Conservation (phyloP, 208 protist genomes). For the Leishmania guyanensis region DNA sequence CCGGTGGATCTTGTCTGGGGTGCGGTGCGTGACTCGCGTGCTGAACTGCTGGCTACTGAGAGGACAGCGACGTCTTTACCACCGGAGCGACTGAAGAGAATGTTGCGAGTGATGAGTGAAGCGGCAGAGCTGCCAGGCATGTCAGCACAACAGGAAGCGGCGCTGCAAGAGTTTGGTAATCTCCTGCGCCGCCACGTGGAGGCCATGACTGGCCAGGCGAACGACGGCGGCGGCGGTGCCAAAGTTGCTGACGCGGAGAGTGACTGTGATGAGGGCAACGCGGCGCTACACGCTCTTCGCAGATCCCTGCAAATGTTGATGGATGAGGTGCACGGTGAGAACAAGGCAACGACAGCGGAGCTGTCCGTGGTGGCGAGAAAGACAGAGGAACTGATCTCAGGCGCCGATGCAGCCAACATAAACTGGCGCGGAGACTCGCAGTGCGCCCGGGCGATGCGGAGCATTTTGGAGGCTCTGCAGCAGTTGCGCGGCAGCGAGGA, state of each 20-base stretch:
- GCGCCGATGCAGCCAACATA: conserved; percentile 19
- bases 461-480: conserved; percentile 20
- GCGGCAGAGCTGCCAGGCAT: conserved; percentile 6
- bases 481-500: neutral
- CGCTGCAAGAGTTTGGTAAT: conserved; percentile 16
- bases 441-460: conserved; percentile 7
- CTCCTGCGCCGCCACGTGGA: conserved; percentile 13
- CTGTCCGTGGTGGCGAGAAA: conserved; percentile 20
- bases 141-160: conserved; percentile 7
- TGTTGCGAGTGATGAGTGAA: conserved; percentile 15
- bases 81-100: conserved; percentile 31
- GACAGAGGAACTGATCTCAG: conserved; percentile 26
- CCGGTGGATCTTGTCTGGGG: conserved; percentile 15
- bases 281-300: conserved; percentile 19
- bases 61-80: conserved; percentile 16
- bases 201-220: neutral
- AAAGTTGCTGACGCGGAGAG: neutral
- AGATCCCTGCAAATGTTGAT: conserved; percentile 23
- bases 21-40: conserved; percentile 37
- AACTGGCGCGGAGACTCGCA: conserved; percentile 24
- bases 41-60: conserved; percentile 32
- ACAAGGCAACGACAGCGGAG: neutral
- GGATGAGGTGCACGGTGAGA: conserved; percentile 10
- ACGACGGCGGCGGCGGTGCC: neutral
- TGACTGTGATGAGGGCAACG: neutral